Conservation (phyloP, 208 protist species). For the Acanthamoeba healyi region DNA sequence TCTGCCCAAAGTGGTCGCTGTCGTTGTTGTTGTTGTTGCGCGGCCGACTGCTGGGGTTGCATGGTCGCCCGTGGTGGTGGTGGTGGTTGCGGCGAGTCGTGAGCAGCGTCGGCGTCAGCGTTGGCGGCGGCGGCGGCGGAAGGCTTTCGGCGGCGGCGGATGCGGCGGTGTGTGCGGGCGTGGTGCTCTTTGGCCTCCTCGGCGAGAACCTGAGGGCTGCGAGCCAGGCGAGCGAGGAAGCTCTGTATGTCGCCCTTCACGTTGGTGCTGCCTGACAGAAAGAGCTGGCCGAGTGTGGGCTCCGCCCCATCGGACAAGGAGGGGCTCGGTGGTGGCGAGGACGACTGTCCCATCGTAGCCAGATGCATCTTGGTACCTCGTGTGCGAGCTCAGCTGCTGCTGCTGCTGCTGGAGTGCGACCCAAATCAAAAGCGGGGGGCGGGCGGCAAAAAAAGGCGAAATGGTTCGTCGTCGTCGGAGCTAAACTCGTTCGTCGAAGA, state of each 20-base stretch:
- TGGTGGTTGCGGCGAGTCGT: too few relatives aligned
- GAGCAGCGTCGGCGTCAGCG: neutral
- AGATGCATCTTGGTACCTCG: too few relatives aligned
- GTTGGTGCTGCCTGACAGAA: neutral
- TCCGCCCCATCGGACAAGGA: neutral
- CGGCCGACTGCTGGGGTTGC: neutral
- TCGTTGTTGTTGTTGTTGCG: too few relatives aligned
- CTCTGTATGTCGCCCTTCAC: conserved; percentile 12
- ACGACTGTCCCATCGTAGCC: too few relatives aligned
- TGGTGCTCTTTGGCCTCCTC: conserved; percentile 9
- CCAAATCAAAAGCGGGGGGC: too few relatives aligned
- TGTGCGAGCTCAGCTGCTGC: too few relatives aligned
- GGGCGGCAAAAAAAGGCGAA: too few relatives aligned
- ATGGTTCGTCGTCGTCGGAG: too few relatives aligned
- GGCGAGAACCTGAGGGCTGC: neutral
- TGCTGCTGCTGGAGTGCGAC: too few relatives aligned
- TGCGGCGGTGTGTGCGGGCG: neutral
- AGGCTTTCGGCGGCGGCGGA: neutral
- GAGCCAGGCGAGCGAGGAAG: neutral
- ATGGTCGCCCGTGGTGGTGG: too few relatives aligned
- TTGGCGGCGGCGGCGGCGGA: neutral
- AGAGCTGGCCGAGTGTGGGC: conserved; percentile 11
- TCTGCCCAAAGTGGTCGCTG: too few relatives aligned
- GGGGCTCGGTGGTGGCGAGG: neutral
- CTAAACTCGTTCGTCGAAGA: too few relatives aligned